Base-by-base conservation (phyloP, 495 filamentous ascomycete genomes). In the Tuber indicum region DNA sequence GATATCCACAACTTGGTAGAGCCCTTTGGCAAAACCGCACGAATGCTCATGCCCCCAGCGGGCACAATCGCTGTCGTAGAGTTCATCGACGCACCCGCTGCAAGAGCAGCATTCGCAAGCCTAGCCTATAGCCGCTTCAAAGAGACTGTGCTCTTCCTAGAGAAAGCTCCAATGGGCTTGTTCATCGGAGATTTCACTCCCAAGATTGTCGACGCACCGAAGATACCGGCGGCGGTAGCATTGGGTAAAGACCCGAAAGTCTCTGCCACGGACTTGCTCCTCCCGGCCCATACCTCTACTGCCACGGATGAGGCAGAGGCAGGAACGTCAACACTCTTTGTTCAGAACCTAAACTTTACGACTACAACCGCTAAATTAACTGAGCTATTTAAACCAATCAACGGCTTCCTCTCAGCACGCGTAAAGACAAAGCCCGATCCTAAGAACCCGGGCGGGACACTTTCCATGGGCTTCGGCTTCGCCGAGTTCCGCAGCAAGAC, bases 381-480 rank as follows among this genome's bases (percentile, higher is more conserved):
- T 16, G 89, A 93, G 72, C 87, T 88, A 3, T 98, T 98, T 85
- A 87, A 88, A 74, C 88, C 92, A 32, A 87, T 98, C 74, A 90
- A 94, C 77, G 96, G 96, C 47, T 97, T 97, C 82, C 85, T 93
- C 74, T 93, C 92, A 47, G 93, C 92, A 23, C 89, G 88, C 73
- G 91, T 97, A 74, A 97, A 96, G 85, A 96, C 92, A 49, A 97
- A 96, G 84, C 87, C 90, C 3, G 92, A 97, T 80, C 89, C 93
- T 8, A 97, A 96, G 86, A 90, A 90, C 74, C 91, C 93, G 1
- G 93, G 91, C 9, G 91, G 94, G 84, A 87, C 90, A 3, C 89
- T 98, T 70, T 96, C 92, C 81, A 98, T 98, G 95, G 96, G 96
- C 14, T 98, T 97, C 83, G 96, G 94, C 62, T 99, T 99, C 81